Evolutionary conservation across 23 red algal species (phyloP), one percentile per base, ranked within the genome.

Genomic region (Gracilaria caudata): DNA sequence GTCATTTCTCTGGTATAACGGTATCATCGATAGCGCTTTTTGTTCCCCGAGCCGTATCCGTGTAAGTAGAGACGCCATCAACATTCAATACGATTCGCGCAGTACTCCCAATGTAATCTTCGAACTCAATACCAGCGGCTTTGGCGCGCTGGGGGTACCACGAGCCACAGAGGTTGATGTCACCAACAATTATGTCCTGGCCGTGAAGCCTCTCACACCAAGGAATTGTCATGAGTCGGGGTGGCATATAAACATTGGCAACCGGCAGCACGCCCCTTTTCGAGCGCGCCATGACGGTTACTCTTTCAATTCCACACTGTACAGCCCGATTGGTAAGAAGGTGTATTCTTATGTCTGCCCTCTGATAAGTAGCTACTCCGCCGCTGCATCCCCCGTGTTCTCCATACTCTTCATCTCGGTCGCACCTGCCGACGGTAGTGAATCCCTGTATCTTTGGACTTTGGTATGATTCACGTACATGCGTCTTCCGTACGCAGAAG

Each of bases 191-290:
- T 30, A 64, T 64, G 58, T 28, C 58, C n/a, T 64, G 58, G 8
- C n/a, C 26, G 58, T n/a, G 5, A 23, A 64, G 58, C 26, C 9
- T 7, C 20, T 8, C n/a, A n/a, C 6, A 64, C 58, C 20, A 64
- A 13, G 7, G 5, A 28, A 7, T 30, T 13, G 58, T 28, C 26
- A 13, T 64, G 6, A 64, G 20, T 30, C n/a, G 58, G 6, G 20
- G 58, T 28, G 58, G 58, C 9, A 64, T 20, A 20, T 64, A 64
- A 13, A 64, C 26, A n/a, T 64, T 64, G 58, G 58, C 58, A 64
- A 64, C n/a, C 7, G 20, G n/a, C 7, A 7, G 58, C 6, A 20
- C 9, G 6, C 20, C 9, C n/a, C 26, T 64, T 64, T 7, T 7
- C 20, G 58, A 64, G 8, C 58, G 7, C 26, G 26, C 7, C 20